Conservation (phyloP, 106 monocot genomes). For the Allium sativum region DNA sequence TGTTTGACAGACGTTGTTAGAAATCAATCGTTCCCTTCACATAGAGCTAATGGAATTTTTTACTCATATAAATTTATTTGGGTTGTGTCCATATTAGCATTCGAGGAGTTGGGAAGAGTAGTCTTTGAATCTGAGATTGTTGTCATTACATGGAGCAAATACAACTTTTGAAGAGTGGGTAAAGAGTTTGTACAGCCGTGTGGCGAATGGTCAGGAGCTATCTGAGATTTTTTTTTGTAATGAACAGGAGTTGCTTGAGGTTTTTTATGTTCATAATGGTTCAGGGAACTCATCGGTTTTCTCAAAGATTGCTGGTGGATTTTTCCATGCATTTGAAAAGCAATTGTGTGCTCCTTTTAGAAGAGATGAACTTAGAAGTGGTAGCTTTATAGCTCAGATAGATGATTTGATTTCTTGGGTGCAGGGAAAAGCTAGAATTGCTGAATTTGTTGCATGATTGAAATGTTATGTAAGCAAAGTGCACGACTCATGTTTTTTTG, state of each 20-base stretch:
- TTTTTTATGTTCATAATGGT: constrained; percentile 54
- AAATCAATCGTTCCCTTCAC: constrained; percentile 36
- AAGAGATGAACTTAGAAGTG: constrained; percentile 28
- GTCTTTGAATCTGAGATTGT: constrained; percentile 60
- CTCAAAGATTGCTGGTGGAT: constrained; percentile 45
- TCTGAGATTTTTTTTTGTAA: constrained; percentile 51
- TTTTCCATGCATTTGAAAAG: constrained; percentile 36
- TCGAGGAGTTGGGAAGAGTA: constrained; percentile 34
- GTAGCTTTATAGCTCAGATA: constrained; percentile 47
- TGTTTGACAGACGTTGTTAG: constrained; percentile 85
- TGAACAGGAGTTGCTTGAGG: constrained; percentile 45
- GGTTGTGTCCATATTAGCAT: constrained; percentile 59
- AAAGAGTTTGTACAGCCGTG: constrained; percentile 20
- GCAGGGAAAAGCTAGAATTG: constrained; percentile 13
- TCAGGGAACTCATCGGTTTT: constrained; percentile 63
- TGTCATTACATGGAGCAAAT: constrained; percentile 73
- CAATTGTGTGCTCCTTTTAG: constrained; percentile 53
- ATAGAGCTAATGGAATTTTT: constrained; percentile 49
- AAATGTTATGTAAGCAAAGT: neutral
- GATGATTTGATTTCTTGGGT: constrained; percentile 66
- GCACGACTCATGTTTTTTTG: too few species aligned
- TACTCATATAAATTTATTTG: constrained; percentile 39
- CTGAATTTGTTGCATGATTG: constrained; percentile 6
- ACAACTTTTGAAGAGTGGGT: constrained; percentile 85
- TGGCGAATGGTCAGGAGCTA: constrained; percentile 25